These are phyloP conservation scores for Halophytophthora polymorphica DNA, from an alignment of 352 stramenopile species.

Conservation along the genomic window DNA sequence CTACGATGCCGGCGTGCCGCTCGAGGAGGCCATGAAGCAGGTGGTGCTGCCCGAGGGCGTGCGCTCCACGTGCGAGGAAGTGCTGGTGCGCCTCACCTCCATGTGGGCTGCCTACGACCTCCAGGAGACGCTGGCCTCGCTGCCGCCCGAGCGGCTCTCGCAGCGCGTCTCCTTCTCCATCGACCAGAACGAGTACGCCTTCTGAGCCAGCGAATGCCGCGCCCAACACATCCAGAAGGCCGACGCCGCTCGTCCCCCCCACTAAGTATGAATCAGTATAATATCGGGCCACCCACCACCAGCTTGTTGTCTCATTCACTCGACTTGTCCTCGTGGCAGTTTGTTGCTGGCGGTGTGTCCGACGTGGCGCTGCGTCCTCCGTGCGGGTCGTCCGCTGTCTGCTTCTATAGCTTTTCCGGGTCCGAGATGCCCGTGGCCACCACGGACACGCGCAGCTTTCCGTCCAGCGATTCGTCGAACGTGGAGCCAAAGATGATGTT, in stretches of 20 bases:
- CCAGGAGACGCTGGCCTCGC: slow-evolving; percentile 46
- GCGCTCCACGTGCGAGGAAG: slow-evolving; percentile 66
- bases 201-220: slow-evolving; percentile 18
- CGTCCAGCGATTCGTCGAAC: slow-evolving; percentile 77
- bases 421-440: slow-evolving; percentile 86
- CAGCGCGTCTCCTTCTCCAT: slow-evolving; percentile 42
- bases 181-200: slow-evolving; percentile 39
- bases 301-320: no score
- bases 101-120: slow-evolving; percentile 81
- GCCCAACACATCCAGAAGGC: no score
- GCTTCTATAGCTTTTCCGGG: slow-evolving; percentile 70
- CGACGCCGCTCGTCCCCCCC: no score
- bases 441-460: slow-evolving; percentile 83
- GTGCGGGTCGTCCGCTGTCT: background rate
- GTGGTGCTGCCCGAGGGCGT: slow-evolving; percentile 59
- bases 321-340: slow-evolving; percentile 1
- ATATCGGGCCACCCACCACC: no score
- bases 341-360: no score
- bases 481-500: slow-evolving; percentile 90
- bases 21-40: slow-evolving; percentile 78
- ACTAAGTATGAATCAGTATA: no score
- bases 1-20: slow-evolving; percentile 57
- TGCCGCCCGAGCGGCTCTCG: slow-evolving; percentile 45
- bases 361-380: no score
- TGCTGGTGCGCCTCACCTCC: slow-evolving; percentile 66